Percentiles rank a stretch among this genome's conserved stretches.
Conservation (phyloP, 176 grass and related monocot genomes). For the Rhynchospora breviuscula region DNA sequence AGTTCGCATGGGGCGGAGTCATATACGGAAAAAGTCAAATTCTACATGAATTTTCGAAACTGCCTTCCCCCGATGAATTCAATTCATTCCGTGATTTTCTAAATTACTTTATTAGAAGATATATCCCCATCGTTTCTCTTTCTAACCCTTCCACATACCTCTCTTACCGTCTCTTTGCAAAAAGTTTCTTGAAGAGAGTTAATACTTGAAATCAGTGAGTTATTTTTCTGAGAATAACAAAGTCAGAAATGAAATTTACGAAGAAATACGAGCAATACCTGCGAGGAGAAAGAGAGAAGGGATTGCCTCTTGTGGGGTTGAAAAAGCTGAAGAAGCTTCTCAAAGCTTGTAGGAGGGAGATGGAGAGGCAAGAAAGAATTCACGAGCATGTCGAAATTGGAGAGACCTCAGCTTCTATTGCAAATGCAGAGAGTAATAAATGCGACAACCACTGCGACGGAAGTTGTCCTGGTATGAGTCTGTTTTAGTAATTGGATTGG, state of each 20-base stretch:
- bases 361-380: slow-evolving; percentile 2
- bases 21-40: too few relatives aligned
- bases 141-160: too few relatives aligned
- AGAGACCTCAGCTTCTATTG: not conserved
- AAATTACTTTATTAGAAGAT: too few relatives aligned
- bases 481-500: not conserved
- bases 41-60: too few relatives aligned
- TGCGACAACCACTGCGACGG: slow-evolving; percentile 25
- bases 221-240: not conserved
- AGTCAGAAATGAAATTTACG: slow-evolving; percentile 63
- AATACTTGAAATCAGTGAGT: too few relatives aligned
- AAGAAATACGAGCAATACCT: slow-evolving; percentile 89
- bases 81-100: too few relatives aligned
- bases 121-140: too few relatives aligned
- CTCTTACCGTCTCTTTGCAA: too few relatives aligned
- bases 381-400: not conserved
- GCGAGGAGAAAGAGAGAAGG: slow-evolving; percentile 41
- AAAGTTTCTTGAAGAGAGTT: too few relatives aligned
- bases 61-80: too few relatives aligned
- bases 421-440: slow-evolving; percentile 17
- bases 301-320: slow-evolving; percentile 63
- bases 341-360: slow-evolving; percentile 48
- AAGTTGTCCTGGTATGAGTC: slow-evolving; percentile 45
- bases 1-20: too few relatives aligned
- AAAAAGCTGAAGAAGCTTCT: slow-evolving; percentile 87